phyloP scores from a whole-genome alignment of 2,329 filamentous ascomycete species.

The Pestalotiopsis sp. region DNA sequence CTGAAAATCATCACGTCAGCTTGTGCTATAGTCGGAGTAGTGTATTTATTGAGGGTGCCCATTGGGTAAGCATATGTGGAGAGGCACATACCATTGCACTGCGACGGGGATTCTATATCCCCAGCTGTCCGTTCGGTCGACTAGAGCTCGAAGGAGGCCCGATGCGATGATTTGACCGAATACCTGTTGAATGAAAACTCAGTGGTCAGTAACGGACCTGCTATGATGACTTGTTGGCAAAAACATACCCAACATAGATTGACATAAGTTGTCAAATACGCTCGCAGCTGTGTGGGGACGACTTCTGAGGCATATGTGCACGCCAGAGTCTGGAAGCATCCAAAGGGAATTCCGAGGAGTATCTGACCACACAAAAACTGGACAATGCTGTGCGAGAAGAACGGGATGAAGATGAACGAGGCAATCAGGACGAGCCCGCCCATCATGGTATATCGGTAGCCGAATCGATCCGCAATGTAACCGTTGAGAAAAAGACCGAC shows the following conservation, averaged over 20 bases:
- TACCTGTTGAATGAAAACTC: neutral
- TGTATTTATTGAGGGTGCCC: neutral
- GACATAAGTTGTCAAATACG: constrained; percentile 16
- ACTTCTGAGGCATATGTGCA: constrained; percentile 28
- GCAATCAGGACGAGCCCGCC: constrained; percentile 29
- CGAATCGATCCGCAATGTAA: constrained; percentile 28
- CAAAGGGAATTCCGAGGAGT: constrained; percentile 33
- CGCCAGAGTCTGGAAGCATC: constrained; percentile 34
- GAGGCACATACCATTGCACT: constrained; percentile 13
- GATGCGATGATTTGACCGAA: constrained; percentile 14
- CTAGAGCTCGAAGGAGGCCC: constrained; percentile 12
- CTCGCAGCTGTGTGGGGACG: neutral
- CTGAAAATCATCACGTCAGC: neutral
- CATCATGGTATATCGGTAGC: constrained; percentile 34
- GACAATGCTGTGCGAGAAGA: constrained; percentile 25
- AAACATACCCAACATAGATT: constrained; percentile 15
- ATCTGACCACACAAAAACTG: constrained; percentile 30
- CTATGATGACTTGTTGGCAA: too few species aligned
- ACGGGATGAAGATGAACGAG: constrained; percentile 32
- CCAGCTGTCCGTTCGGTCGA: constrained; percentile 10
- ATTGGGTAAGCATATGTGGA: too few species aligned
- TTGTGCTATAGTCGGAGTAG: neutral
- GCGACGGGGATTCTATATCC: constrained; percentile 15
- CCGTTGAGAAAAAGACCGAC: constrained; percentile 9
- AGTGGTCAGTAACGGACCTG: too few species aligned